These are phyloP conservation scores for Panellus pusillus DNA, from an alignment of 768 basidiomycete genomes.

Conservation along the genomic window DNA sequence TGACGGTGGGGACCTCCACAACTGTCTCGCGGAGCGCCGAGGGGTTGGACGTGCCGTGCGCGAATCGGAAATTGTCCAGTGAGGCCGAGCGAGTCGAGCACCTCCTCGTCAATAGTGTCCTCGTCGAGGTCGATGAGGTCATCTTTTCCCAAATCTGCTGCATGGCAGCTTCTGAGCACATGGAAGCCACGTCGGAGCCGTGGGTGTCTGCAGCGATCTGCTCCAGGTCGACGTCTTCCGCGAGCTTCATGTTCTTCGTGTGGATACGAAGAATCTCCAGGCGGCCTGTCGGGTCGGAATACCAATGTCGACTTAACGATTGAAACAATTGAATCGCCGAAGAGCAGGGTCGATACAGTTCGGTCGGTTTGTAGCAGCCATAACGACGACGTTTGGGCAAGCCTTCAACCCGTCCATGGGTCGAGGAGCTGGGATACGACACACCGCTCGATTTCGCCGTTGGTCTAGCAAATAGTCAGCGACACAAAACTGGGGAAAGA, in stretches of 20 bases:
- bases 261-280: no score
- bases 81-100: slow-evolving; percentile 96
- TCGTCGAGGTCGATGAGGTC: slow-evolving; percentile 94
- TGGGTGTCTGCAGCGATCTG: slow-evolving; percentile 99
- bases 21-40: no score
- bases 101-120: slow-evolving; percentile 99
- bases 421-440: no score
- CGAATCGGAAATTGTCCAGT: slow-evolving; percentile 99
- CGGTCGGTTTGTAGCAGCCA: slow-evolving; percentile 98
- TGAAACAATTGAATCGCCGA: slow-evolving; percentile 98
- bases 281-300: no score
- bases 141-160: slow-evolving; percentile 99
- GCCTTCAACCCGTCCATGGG: no score
- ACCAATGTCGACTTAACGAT: no score
- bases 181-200: slow-evolving; percentile 94
- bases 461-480: slow-evolving; percentile 60
- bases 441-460: slow-evolving; percentile 99
- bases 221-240: no score
- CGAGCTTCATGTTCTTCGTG: no score
- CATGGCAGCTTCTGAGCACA: slow-evolving; percentile 99
- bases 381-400: slow-evolving; percentile 98
- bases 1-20: no score
- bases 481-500: background rate
- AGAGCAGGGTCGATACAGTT: slow-evolving; percentile 99
- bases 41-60: no score